Evolutionary conservation across 1,139 yeast species (phyloP).

Genomic region (Saccharomycopsis hybrid): DNA sequence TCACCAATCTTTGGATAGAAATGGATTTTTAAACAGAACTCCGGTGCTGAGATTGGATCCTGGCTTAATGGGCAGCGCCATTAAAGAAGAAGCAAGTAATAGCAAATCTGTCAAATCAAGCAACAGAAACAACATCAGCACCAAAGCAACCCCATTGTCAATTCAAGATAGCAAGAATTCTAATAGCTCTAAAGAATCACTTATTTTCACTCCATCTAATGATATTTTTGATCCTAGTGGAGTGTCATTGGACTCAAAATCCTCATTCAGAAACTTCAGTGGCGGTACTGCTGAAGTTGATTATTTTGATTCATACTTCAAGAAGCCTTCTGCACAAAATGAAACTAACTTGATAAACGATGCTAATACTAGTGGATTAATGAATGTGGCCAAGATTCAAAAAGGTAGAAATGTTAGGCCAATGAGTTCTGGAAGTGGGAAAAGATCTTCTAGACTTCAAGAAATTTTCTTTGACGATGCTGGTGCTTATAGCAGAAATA

Average conservation of each 20-base stretch:
- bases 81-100: not conserved
- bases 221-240: conserved; percentile 17
- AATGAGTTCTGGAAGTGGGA: not conserved
- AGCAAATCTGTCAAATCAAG: not conserved
- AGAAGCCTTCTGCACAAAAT: not conserved
- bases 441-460: conserved; percentile 3
- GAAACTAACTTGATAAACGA: not conserved
- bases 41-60: conserved; percentile 21
- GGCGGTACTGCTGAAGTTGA: not conserved
- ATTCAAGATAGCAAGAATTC: not conserved
- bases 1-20: conserved; percentile 2
- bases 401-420: not conserved
- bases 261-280: conserved; percentile 13
- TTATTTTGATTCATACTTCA: not conserved
- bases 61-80: conserved; percentile 9
- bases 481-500: not conserved
- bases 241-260: not conserved
- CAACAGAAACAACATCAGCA: not conserved
- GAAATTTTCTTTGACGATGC: conserved; percentile 4
- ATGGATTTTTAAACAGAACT: conserved; percentile 2
- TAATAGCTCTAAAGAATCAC: conserved; percentile 11
- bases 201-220: conserved; percentile 12
- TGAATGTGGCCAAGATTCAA: not conserved
- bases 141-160: conserved; percentile 4
- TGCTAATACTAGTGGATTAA: not conserved